Evolutionary conservation across 2,329 filamentous ascomycete species (phyloP).

Genomic region (Penicillium aurantiogriseum): DNA sequence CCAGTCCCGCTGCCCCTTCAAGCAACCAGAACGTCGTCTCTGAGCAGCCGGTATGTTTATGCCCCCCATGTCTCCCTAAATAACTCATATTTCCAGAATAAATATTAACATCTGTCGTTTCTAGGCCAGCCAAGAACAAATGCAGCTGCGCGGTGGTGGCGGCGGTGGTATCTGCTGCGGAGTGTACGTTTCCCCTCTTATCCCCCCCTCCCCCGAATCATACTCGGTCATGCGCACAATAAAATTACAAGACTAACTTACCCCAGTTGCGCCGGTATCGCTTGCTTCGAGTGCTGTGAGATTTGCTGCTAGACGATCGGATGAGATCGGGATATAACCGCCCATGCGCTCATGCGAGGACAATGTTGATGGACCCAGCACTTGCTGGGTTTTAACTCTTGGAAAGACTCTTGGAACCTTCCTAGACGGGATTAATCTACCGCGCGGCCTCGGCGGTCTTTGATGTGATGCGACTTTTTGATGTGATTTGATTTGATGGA

Average conservation of each 20-base stretch:
- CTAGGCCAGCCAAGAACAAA: conserved; percentile 27
- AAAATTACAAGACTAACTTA: conserved; percentile 2
- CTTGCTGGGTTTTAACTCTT: background rate
- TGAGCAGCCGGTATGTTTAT: conserved; percentile 31
- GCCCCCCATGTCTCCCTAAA: too few relatives aligned
- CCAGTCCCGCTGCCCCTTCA: conserved; percentile 30
- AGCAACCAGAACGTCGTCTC: conserved; percentile 27
- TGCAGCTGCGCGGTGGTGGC: conserved; percentile 35
- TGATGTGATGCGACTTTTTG: background rate
- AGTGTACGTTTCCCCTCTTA: conserved; percentile 26
- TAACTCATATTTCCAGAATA: background rate
- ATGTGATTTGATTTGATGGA: background rate
- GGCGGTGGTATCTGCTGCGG: conserved; percentile 35
- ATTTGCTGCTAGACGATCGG: conserved; percentile 32
- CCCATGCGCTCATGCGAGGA: background rate
- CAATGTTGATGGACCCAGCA: background rate
- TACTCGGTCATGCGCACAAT: background rate
- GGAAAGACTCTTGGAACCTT: background rate
- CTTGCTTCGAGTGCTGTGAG: conserved; percentile 37
- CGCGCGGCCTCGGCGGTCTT: background rate
- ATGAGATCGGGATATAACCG: background rate
- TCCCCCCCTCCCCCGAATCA: background rate
- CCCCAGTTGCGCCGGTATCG: conserved; percentile 33
- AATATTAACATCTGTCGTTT: conserved; percentile 10
- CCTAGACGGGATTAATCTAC: background rate